phyloP scores from a whole-genome alignment of 176 grass and related monocot genomes.

The Musa troglodytarum region DNA sequence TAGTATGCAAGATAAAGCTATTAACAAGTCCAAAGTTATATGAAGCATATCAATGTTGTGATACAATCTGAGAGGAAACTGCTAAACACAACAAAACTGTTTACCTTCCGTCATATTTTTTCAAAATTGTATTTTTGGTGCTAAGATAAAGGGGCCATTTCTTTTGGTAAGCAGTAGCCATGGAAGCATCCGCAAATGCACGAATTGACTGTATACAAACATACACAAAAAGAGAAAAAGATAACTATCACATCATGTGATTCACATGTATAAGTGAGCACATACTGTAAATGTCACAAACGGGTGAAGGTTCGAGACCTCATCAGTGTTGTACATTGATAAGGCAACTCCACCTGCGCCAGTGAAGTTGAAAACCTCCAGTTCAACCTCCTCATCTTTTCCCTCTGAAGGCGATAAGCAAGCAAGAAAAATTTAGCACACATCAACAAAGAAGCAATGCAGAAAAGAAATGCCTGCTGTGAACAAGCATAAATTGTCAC shows the following conservation, averaged over 20 bases:
- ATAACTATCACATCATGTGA: background rate
- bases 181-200: constrained; percentile 80
- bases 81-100: constrained; percentile 8
- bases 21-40: no score
- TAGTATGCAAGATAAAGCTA: background rate
- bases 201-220: constrained; percentile 51
- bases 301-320: constrained; percentile 23
- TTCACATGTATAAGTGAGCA: background rate
- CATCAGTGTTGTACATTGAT: constrained; percentile 74
- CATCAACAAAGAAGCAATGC: constrained; percentile 1
- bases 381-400: constrained; percentile 48
- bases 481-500: background rate
- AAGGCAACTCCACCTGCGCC: constrained; percentile 69
- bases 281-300: background rate
- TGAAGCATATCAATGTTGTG: background rate
- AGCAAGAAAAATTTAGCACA: background rate
- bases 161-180: constrained; percentile 78
- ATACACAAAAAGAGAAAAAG: constrained; percentile 17
- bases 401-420: constrained; percentile 34
- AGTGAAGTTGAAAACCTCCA: constrained; percentile 66
- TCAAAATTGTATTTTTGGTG: constrained; percentile 95
- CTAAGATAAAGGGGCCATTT: constrained; percentile 97
- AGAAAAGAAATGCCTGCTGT: background rate
- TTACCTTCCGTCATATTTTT: constrained; percentile 92
- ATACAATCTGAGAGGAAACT: background rate